Base-by-base conservation (phyloP, 305 asterid genomes). In the Plantago lanceolata region DNA sequence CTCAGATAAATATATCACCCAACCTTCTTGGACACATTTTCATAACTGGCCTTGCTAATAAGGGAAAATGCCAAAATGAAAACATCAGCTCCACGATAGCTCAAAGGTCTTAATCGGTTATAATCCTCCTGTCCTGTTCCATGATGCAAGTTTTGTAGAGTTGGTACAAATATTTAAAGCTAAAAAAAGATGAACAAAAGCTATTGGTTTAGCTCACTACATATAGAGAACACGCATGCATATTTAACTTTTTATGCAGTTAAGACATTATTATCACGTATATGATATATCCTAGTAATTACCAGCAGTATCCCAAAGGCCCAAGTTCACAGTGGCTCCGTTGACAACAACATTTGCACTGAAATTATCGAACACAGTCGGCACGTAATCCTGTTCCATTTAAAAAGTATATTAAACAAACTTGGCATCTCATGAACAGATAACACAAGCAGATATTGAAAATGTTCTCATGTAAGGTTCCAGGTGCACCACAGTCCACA, bases 231-330 rank as follows among this genome's bases (percentile, higher is more conserved):
- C 19, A 1, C 8, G 16, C 13, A 13, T 59, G 54, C 37, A 71
- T 50, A 67, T 24, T 26, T 54, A 65, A 56, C 17, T 59, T 31
- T 59, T 61, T 48, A 40, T 21, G 59, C 28, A 65, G 47, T 59
- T 28, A 40, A 59, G 52, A 61, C 43, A 51, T 33, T 49, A 8
- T 55, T 48, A 6, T 19, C 35, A 35, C 54, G 64, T 50, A 49
- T 52, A 21, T 61, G 64, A 65, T 50, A 49, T 52, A 21, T 61
- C 66, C n/a, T 71, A 71, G 55, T 53, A 71, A 40, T 68, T 82
- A 91, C 98, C 98, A 68, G 98, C 98, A 69, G 98, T 91, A 79
- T 88, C 98, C 98, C 98, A 91, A 78, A 91, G 77, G 81, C 98
- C 98, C 28, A 91, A 86, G 76, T 90, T 90, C 50, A 90, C 95